Evolutionary conservation across 2,329 filamentous ascomycete genomes (phyloP).

Genomic region (Metarhizium album): DNA sequence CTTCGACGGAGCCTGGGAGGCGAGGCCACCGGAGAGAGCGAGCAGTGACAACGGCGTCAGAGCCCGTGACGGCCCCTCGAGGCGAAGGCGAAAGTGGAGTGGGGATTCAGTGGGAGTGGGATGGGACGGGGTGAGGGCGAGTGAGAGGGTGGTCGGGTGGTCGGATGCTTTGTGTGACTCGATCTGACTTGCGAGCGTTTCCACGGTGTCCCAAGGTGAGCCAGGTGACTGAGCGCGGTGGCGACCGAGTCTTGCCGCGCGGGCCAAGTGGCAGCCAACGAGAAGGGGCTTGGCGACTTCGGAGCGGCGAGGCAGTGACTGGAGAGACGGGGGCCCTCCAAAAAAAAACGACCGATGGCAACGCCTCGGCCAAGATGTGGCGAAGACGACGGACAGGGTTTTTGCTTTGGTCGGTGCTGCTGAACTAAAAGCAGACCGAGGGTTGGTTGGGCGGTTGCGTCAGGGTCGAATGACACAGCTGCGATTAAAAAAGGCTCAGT

Average conservation of each 20-base stretch:
- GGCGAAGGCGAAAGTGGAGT: too few species aligned
- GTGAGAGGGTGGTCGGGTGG: constrained; percentile 1
- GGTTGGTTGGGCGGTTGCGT: background rate
- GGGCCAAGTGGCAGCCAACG: constrained; percentile 19
- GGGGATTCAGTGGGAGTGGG: constrained; percentile 14
- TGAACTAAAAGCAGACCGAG: background rate
- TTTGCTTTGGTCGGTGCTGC: background rate
- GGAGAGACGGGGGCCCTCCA: background rate
- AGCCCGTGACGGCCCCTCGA: background rate
- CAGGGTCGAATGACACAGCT: background rate
- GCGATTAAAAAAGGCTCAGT: background rate
- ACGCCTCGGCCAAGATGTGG: constrained; percentile 7
- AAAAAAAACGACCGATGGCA: constrained; percentile 3
- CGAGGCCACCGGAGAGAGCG: constrained; percentile 14
- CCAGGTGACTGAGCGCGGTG: constrained; percentile 14
- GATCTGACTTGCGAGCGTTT: background rate
- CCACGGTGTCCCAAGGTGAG: background rate
- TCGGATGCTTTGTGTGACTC: constrained; percentile 5
- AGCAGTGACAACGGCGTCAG: background rate
- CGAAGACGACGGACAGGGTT: constrained; percentile 2
- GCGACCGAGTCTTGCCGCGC: constrained; percentile 22
- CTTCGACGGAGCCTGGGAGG: constrained; percentile 22
- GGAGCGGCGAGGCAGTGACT: constrained; percentile 21
- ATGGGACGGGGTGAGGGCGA: constrained; percentile 2
- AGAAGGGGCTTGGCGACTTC: constrained; percentile 22